phyloP scores from a whole-genome alignment of 208 protist species.

The Blechomonas ayalai region DNA sequence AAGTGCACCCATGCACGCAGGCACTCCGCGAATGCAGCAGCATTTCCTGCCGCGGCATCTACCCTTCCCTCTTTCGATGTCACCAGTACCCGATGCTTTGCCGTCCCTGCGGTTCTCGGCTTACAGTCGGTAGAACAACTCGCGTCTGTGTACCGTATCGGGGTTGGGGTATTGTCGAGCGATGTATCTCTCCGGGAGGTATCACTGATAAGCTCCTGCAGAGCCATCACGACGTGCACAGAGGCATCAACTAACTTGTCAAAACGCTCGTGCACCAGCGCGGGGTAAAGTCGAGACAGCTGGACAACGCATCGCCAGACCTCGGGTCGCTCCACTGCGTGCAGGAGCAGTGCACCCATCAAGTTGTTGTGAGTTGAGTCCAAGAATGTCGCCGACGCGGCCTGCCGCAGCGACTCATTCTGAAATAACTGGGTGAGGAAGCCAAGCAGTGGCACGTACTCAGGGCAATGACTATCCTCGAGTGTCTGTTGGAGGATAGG shows the following conservation, averaged over 20 bases:
- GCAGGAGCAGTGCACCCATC: conserved; percentile 29
- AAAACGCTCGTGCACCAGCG: conserved; percentile 49
- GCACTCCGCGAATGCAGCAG: conserved; percentile 48
- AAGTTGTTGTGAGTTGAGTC: conserved; percentile 5
- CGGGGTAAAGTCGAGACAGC: conserved; percentile 54
- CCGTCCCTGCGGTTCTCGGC: too few relatives aligned
- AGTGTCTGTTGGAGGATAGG: conserved; percentile 27
- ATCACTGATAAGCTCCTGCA: conserved; percentile 5
- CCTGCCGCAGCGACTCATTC: conserved; percentile 19
- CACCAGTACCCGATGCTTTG: too few relatives aligned
- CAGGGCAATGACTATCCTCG: background rate
- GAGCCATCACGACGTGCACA: conserved; percentile 13
- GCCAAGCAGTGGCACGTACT: conserved; percentile 5
- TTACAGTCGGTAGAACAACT: too few relatives aligned
- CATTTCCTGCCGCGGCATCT: too few relatives aligned
- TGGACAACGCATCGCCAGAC: conserved; percentile 73
- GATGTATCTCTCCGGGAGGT: background rate
- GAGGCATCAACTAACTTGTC: conserved; percentile 29
- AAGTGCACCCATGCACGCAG: conserved; percentile 74
- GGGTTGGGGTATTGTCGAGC: background rate
- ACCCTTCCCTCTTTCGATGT: too few relatives aligned
- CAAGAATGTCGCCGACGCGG: conserved; percentile 2
- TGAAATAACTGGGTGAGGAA: conserved; percentile 15
- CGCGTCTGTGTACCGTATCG: too few relatives aligned
- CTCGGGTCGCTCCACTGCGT: conserved; percentile 42